Conservation (phyloP, 2,329 filamentous ascomycete genomes). For the Cladophialophora psammophila region DNA sequence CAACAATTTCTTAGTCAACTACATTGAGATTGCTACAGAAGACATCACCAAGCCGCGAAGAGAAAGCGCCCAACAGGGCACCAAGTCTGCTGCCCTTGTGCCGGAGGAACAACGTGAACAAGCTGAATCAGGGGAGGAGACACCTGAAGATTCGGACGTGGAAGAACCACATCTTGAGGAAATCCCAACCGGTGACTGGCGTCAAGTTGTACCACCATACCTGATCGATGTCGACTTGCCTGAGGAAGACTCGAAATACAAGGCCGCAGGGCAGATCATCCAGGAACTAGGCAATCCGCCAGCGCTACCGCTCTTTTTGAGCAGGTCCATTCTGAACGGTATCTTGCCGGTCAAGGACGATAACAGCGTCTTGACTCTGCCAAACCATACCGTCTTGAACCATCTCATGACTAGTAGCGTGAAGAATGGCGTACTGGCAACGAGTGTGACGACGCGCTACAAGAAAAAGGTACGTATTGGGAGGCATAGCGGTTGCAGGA, state of each 20-base stretch:
- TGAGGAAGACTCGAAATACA: constrained; percentile 77
- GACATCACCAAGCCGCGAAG: constrained; percentile 59
- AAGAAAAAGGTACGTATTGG: constrained; percentile 72
- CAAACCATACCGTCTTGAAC: constrained; percentile 95
- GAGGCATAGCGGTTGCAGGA: not conserved
- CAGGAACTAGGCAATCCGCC: constrained; percentile 84
- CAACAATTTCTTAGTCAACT: constrained; percentile 97
- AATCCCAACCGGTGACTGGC: constrained; percentile 68
- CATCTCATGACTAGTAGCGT: constrained; percentile 98
- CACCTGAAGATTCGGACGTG: constrained; percentile 42
- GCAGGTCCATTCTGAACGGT: constrained; percentile 93
- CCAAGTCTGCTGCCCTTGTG: constrained; percentile 48
- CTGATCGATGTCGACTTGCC: constrained; percentile 85
- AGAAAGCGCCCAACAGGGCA: constrained; percentile 47
- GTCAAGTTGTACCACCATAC: constrained; percentile 79
- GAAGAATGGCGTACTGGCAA: constrained; percentile 92
- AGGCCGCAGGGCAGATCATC: constrained; percentile 76
- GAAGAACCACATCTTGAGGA: constrained; percentile 52
- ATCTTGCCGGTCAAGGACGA: constrained; percentile 95
- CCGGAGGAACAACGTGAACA: constrained; percentile 48
- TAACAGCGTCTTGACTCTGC: constrained; percentile 94
- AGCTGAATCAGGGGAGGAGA: constrained; percentile 44
- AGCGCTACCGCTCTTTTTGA: constrained; percentile 85
- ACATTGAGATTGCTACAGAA: constrained; percentile 88
- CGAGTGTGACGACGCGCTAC: constrained; percentile 96